phyloP scores from a whole-genome alignment of 2,329 filamentous ascomycete genomes.

The Aureobasidium sp. region DNA sequence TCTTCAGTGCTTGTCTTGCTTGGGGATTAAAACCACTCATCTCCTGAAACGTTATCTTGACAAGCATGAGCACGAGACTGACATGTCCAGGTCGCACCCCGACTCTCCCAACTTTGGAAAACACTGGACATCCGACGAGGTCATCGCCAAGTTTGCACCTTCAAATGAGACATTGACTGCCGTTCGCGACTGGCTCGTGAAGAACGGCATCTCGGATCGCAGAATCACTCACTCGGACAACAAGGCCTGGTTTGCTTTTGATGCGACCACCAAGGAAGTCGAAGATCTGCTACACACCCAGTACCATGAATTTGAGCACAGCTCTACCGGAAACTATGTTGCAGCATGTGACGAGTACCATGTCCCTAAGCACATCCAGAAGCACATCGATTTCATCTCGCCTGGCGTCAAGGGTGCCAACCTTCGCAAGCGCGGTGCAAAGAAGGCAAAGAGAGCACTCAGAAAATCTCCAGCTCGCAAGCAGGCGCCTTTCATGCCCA shows the following conservation, averaged over 20 bases:
- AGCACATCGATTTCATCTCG: constrained; percentile 26
- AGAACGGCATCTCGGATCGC: constrained; percentile 17
- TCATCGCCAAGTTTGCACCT: constrained; percentile 25
- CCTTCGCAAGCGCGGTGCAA: constrained; percentile 12
- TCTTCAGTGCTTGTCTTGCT: not conserved
- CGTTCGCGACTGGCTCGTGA: constrained; percentile 23
- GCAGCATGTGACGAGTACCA: constrained; percentile 23
- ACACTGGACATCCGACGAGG: constrained; percentile 25
- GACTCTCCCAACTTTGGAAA: constrained; percentile 29
- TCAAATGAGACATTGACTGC: constrained; percentile 21
- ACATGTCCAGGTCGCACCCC: constrained; percentile 23
- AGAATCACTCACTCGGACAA: constrained; percentile 27
- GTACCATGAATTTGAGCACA: constrained; percentile 25
- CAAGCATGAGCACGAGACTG: not conserved
- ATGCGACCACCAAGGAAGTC: constrained; percentile 24
- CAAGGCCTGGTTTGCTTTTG: constrained; percentile 29
- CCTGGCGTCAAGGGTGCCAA: constrained; percentile 24
- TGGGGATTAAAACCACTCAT: not conserved
- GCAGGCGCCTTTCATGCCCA: constrained; percentile 16
- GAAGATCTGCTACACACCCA: constrained; percentile 24
- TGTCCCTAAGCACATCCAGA: constrained; percentile 19
- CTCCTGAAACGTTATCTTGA: not conserved
- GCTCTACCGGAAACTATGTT: constrained; percentile 18
- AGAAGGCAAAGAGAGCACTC: constrained; percentile 14
- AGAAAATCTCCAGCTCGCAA: not conserved